Evolutionary conservation across 2,329 filamentous ascomycete species (phyloP), one percentile per base, ranked within the genome.

Genomic region (Coleophoma crateriformis): DNA sequence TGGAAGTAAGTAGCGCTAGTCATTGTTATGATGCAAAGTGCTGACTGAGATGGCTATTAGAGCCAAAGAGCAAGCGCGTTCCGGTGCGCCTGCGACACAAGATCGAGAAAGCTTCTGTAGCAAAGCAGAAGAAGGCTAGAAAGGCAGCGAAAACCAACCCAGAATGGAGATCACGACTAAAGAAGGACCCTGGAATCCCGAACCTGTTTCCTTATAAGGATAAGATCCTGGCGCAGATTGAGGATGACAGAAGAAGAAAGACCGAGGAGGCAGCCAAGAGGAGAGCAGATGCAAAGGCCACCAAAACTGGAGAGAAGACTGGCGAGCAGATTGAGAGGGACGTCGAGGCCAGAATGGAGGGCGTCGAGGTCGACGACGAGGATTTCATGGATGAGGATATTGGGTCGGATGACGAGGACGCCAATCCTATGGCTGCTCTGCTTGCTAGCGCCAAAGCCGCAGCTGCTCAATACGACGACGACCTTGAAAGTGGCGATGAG

Each of bases 191-290:
- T 20, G 94, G 94, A 45, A 96, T 99, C 54, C 94, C 94, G 38
- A 99, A 97, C 66, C 73, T 96, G 34, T 99, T 96, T 73, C 94
- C 94, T 1, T 96, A 94, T 78, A 99, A 99, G 75, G 91, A 96
- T 68, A 91, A 87, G 76, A 81, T 99, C 27, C 79, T 99, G 33
- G 84, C 91, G 51, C 90, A 99, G 70, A 95, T 99, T 61, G 94
- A 99, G 72, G 89, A 96, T 71, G 86, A 82, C 61, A 87, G 87
- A 65, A 74, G 85, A 58, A 75, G 81, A 67, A 96, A 92, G 74
- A 82, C 83, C 56, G 90, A 96, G 64, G 89, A 96, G 64, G 78
- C 79, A 50, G 76, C 81, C 67, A 80, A 80, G 64, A 78, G 82
- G 61, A 81, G 81, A 55, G 88, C 95, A 64, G 73, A 90, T 62